A percentile compares a stretch with the other conserved stretches of the same genome.
These are phyloP conservation scores for Podospora sp. DNA, from an alignment of 495 filamentous ascomycete genomes.

Conservation along the genomic window DNA sequence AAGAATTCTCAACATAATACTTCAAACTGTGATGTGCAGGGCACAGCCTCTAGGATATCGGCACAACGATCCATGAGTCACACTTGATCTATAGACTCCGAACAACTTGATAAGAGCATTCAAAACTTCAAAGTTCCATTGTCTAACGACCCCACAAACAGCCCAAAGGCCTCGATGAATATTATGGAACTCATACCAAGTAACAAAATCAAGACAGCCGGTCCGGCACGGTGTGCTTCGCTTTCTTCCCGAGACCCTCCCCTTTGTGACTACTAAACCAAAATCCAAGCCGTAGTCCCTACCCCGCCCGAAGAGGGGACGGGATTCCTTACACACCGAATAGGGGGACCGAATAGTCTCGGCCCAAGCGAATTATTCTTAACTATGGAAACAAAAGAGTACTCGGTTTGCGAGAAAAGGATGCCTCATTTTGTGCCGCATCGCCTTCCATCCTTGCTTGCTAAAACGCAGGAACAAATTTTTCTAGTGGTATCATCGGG, in stretches of 20 bases:
- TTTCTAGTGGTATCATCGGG: constrained; percentile 33
- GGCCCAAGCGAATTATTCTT: background rate
- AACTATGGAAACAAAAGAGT: background rate
- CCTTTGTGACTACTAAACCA: background rate
- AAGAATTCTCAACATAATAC: background rate
- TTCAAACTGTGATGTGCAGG: background rate
- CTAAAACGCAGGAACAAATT: background rate
- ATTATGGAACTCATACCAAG: background rate
- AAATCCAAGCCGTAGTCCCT: background rate
- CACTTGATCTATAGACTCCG: background rate
- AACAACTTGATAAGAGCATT: background rate
- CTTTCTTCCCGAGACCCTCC: background rate
- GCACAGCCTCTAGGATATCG: background rate
- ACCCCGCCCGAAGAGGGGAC: no score
- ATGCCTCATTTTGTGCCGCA: background rate
- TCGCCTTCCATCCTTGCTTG: background rate
- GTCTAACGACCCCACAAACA: background rate
- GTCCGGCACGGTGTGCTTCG: background rate
- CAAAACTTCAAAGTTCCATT: background rate
- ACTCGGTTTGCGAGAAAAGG: background rate
- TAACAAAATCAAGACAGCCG: background rate
- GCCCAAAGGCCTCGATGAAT: background rate
- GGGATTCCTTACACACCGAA: no score
- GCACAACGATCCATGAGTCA: no score
- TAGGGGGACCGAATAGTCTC: background rate